Base-by-base conservation (phyloP, 2,329 filamentous ascomycete species). In the Alternaria brassicicola region DNA sequence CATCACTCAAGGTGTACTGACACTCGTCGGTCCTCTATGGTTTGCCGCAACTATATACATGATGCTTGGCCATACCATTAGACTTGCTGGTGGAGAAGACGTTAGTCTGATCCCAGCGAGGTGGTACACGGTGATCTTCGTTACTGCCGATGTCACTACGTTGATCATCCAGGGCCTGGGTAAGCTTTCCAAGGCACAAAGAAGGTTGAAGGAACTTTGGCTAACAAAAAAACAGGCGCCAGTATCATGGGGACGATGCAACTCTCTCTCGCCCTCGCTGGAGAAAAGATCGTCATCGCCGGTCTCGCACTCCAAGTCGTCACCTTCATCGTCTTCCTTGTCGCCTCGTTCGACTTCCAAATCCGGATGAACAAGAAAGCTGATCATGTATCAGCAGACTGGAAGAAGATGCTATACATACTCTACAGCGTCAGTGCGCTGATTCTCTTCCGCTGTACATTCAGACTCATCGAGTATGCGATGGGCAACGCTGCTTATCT, bases 391-490 rank as follows among this genome's bases (percentile, higher is more conserved):
- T 23, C 30, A 3, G 12, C 31, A 33, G 8, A 47, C 13, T 75
- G 73, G 72, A 66, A 52, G 45, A 71, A 63, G 55, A 69, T 73
- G 57, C 54, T 75, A 2, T 68, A 66, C 61, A 76, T 77, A 0
- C 72, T 86, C 17, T 85, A 86, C 65, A 59, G 69, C 4, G 76
- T 80, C 45, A 82, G 79, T 63, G 61, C 72, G 1, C 69, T 85
- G 17, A 83, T 86, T 61, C 72, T 86, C 52, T 59, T 83, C 10
- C 78, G 84, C 35, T 82, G 77, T 33, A 65, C 82, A 1, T 84
- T 85, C 59, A 78, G 84, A 30, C 70, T 85, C 21, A 69, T 81
- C 8, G 84, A 86, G 70, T 86, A 83, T 61, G 63, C 76, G 0
- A 73, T 79, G 68, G 83, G 83, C 0, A 77, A 80, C 38, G 69